Evolutionary conservation across 495 filamentous ascomycete genomes (phyloP).

Genomic region (Chaetomium tenue): DNA sequence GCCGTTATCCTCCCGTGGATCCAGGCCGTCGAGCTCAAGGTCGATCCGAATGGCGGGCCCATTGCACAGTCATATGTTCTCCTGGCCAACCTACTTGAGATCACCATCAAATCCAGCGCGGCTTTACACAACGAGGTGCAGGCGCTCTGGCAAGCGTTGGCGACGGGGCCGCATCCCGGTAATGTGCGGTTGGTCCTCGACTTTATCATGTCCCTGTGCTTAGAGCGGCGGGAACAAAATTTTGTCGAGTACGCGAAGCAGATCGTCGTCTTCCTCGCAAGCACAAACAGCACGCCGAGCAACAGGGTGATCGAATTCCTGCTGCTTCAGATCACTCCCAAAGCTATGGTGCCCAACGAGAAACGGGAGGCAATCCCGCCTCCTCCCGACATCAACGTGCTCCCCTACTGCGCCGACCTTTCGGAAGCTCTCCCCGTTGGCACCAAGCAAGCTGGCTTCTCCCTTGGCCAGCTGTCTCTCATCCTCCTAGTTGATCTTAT

Average conservation of each 20-base stretch:
- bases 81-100: constrained; percentile 91
- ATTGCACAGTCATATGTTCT: constrained; percentile 92
- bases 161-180: constrained; percentile 88
- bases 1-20: constrained; percentile 95
- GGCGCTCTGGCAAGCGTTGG: constrained; percentile 94
- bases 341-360: constrained; percentile 82
- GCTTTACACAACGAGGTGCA: constrained; percentile 94
- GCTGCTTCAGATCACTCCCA: constrained; percentile 81
- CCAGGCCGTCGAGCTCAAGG: constrained; percentile 84
- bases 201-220: constrained; percentile 89
- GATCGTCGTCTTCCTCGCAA: constrained; percentile 91
- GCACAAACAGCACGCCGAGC: constrained; percentile 73
- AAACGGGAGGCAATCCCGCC: constrained; percentile 68
- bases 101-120: constrained; percentile 86
- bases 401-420: constrained; percentile 90
- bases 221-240: constrained; percentile 92
- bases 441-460: constrained; percentile 87
- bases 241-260: constrained; percentile 98
- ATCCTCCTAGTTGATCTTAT: constrained; percentile 95
- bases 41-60: constrained; percentile 92
- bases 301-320: constrained; percentile 93
- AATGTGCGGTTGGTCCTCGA: constrained; percentile 93
- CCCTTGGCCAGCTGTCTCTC: constrained; percentile 85
- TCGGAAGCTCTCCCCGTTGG: constrained; percentile 75
- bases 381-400: constrained; percentile 66